phyloP scores from a whole-genome alignment of 2,329 filamentous ascomycete genomes.

The Hypoxylon sp. region DNA sequence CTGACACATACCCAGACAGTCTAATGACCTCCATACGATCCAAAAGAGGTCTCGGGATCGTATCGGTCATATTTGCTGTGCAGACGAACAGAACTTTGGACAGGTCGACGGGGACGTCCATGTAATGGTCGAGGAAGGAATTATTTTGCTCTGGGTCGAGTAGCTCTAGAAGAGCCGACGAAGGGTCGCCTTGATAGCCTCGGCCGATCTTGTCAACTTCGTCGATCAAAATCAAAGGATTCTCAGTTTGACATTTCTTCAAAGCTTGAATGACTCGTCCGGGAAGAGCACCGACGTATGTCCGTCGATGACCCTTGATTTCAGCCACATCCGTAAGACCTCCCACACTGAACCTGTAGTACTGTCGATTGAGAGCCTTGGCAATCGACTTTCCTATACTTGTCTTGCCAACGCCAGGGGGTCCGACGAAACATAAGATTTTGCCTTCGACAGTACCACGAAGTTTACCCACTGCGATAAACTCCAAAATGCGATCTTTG shows the following conservation, averaged over 20 bases:
- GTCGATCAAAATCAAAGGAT: conserved; percentile 95
- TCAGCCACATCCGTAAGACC: conserved; percentile 97
- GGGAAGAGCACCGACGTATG: conserved; percentile 94
- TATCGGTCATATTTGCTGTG: conserved; percentile 99
- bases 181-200: conserved; percentile 95
- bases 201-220: conserved; percentile 98
- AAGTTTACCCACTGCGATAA: conserved; percentile 97
- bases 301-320: conserved; percentile 97
- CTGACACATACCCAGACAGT: conserved; percentile 94
- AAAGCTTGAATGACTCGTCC: conserved; percentile 97
- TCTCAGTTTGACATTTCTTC: conserved; percentile 99
- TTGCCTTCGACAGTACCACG: conserved; percentile 98
- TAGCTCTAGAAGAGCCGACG: conserved; percentile 91
- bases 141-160: conserved; percentile 97
- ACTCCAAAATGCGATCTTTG: conserved; percentile 97
- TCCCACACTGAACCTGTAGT: conserved; percentile 98
- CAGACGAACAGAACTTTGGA: conserved; percentile 99
- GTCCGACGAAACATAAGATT: conserved; percentile 97
- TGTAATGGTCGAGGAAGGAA: conserved; percentile 98
- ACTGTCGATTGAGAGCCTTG: conserved; percentile 91
- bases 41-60: conserved; percentile 91
- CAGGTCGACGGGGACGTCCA: conserved; percentile 96
- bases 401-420: conserved; percentile 97
- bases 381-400: conserved; percentile 99
- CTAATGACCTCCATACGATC: conserved; percentile 99